These are phyloP conservation scores for Komagataella kurtzmanii DNA, from an alignment of 805 yeast species.

Conservation along the genomic window DNA sequence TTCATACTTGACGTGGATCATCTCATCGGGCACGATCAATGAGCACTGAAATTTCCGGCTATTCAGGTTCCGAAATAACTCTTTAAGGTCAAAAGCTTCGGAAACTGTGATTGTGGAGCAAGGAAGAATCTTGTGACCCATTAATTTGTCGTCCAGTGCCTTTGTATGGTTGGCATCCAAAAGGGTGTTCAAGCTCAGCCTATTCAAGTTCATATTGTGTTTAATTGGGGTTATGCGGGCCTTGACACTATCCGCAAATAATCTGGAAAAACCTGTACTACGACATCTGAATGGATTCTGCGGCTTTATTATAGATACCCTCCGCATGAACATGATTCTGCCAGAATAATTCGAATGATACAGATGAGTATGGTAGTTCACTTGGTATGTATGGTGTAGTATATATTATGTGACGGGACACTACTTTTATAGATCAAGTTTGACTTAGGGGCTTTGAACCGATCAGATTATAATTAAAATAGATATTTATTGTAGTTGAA, in stretches of 20 bases:
- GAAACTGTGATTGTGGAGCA: background rate
- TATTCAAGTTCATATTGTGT: background rate
- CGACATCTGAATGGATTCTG: background rate
- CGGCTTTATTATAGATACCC: background rate
- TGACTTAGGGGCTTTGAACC: too few relatives aligned
- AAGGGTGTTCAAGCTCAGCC: background rate
- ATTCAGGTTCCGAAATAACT: background rate
- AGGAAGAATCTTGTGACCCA: background rate
- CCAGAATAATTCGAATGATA: background rate
- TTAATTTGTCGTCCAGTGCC: background rate
- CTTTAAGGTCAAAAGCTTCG: background rate
- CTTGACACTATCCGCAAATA: background rate
- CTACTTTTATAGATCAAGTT: background rate
- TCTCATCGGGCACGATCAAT: conserved; percentile 42
- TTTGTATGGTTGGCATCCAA: conserved; percentile 13
- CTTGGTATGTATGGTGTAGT: background rate
- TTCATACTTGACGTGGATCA: conserved; percentile 36
- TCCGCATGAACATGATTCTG: background rate
- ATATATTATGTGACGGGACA: background rate
- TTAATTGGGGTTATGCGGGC: background rate
- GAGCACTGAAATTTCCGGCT: background rate
- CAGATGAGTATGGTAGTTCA: background rate
- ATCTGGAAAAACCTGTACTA: background rate
- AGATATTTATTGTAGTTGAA: background rate
- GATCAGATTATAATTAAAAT: too few relatives aligned